Conservation (phyloP, 306 rosid species). For the Fragaria vesca region DNA sequence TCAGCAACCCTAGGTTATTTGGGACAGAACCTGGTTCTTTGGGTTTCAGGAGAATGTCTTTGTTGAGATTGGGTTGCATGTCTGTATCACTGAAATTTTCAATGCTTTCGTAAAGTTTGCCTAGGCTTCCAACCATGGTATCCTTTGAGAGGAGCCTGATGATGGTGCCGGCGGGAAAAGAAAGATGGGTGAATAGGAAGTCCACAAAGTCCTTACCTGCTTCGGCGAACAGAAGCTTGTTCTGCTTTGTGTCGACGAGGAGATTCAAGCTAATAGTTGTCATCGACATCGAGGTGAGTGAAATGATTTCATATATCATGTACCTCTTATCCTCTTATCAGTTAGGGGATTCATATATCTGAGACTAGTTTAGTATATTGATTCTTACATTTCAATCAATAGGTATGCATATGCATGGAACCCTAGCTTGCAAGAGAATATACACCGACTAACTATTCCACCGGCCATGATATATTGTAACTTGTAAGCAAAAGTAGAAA, state of each 20-base stretch:
- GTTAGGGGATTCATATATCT: too few species aligned
- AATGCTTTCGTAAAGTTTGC: slow-evolving; percentile 20
- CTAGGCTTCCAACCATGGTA: slow-evolving; percentile 1
- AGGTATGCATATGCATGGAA: too few species aligned
- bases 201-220: slow-evolving; percentile 38
- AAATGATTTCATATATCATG: too few species aligned
- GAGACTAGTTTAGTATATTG: too few species aligned
- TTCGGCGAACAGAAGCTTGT: not conserved
- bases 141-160: slow-evolving; percentile 17
- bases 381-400: too few species aligned
- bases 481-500: too few species aligned
- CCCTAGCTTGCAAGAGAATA: too few species aligned
- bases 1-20: not conserved
- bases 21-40: not conserved
- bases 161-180: slow-evolving; percentile 25
- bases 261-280: not conserved
- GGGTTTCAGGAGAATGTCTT: slow-evolving; percentile 11
- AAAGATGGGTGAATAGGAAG: slow-evolving; percentile 33
- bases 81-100: slow-evolving; percentile 6
- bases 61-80: slow-evolving; percentile 4
- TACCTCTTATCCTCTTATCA: too few species aligned
- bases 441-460: too few species aligned
- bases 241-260: not conserved
- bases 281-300: not conserved
- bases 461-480: too few species aligned